Percentiles rank a stretch among this genome's conserved stretches.
Evolutionary conservation across 2,329 filamentous ascomycete genomes (phyloP).

Genomic region (Penicillium janthinellum): DNA sequence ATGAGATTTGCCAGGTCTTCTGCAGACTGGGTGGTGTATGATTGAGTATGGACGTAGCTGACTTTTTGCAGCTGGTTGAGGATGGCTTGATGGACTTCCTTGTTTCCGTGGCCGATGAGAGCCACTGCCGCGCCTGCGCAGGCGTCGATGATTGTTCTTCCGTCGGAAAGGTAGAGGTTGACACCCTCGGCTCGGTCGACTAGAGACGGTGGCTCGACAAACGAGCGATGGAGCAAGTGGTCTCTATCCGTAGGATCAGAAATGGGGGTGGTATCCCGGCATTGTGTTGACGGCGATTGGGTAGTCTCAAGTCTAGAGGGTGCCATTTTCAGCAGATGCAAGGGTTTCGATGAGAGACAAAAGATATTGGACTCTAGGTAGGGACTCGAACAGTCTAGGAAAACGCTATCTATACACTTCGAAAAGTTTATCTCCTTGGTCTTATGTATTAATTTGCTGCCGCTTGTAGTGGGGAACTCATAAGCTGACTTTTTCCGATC

Average conservation of each 20-base stretch:
- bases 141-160: neutral
- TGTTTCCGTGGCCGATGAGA: neutral
- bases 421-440: neutral
- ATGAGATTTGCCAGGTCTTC: neutral
- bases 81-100: constrained; percentile 1
- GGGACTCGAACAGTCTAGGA: neutral
- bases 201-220: neutral
- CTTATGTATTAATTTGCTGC: neutral
- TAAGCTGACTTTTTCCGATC: neutral
- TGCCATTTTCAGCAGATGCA: neutral
- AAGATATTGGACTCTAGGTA: neutral
- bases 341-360: neutral
- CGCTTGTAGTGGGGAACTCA: too few relatives aligned
- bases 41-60: neutral
- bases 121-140: neutral
- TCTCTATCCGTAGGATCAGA: neutral
- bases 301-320: neutral
- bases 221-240: neutral
- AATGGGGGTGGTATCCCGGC: neutral
- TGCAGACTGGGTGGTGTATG: neutral
- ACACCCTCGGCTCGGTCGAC: neutral
- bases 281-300: neutral
- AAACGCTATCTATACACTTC: neutral
- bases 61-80: neutral
- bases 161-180: neutral